phyloP scores from a whole-genome alignment of 1,284 basidiomycete genomes.

The Ustilago crameri region DNA sequence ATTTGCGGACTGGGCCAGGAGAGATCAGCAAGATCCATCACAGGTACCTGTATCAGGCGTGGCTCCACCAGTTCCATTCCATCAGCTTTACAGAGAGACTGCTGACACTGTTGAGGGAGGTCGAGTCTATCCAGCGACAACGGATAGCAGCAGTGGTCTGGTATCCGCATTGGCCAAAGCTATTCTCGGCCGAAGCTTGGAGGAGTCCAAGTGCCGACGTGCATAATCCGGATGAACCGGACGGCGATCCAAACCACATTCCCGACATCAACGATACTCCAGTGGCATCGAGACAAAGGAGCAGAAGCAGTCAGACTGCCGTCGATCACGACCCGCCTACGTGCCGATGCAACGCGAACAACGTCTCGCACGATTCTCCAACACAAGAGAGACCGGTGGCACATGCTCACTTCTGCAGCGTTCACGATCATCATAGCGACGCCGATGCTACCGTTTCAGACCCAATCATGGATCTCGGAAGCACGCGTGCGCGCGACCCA shows the following conservation, averaged over 20 bases:
- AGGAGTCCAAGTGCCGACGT: constrained; percentile 57
- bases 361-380: not conserved
- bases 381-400: not conserved
- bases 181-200: constrained; percentile 71
- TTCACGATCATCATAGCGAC: not conserved
- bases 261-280: constrained; percentile 39
- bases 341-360: constrained; percentile 1
- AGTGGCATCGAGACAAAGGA: constrained; percentile 22
- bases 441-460: constrained; percentile 1
- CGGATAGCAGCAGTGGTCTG: constrained; percentile 74
- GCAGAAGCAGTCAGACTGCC: constrained; percentile 24
- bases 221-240: constrained; percentile 33
- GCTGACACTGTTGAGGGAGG: constrained; percentile 72
- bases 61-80: constrained; percentile 76
- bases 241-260: constrained; percentile 44
- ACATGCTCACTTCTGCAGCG: constrained; percentile 25
- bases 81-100: constrained; percentile 44
- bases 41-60: constrained; percentile 73
- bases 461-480: constrained; percentile 68
- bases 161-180: constrained; percentile 73
- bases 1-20: constrained; percentile 32
- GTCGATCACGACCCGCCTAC: constrained; percentile 2
- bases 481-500: constrained; percentile 75
- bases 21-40: constrained; percentile 60
- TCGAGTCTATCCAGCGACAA: constrained; percentile 74